These are phyloP conservation scores for Coemansia sp. DNA, from an alignment of 192 early-diverging fungal species.

Conservation along the genomic window DNA sequence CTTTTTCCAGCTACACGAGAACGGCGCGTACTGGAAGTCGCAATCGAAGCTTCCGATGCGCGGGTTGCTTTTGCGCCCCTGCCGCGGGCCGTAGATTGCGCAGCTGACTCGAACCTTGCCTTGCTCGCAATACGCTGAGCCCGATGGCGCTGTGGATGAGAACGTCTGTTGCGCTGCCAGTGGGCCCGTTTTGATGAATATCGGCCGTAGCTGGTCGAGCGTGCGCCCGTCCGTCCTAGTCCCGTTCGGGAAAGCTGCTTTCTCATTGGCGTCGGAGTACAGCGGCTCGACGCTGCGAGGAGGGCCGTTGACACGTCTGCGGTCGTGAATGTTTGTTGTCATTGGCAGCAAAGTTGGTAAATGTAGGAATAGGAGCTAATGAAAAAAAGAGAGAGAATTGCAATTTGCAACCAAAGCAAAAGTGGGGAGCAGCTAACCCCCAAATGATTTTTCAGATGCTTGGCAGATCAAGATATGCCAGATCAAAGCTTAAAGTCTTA, in stretches of 20 bases:
- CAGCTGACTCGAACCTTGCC: conserved; percentile 54
- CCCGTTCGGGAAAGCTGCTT: conserved; percentile 14
- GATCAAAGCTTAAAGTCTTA: conserved; percentile 4
- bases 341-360: conserved; percentile 13
- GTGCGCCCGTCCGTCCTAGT: conserved; percentile 31
- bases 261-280: conserved; percentile 10
- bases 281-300: conserved; percentile 53
- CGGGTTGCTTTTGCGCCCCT: conserved; percentile 43
- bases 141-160: conserved; percentile 39
- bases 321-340: conserved; percentile 39
- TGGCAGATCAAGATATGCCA: not conserved
- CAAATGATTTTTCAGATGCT: not conserved
- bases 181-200: conserved; percentile 47
- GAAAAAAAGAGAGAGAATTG: not conserved
- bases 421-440: not conserved
- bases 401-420: not conserved
- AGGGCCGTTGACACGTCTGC: conserved; percentile 50
- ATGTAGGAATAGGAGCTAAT: not conserved
- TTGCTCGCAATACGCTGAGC: conserved; percentile 56
- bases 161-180: conserved; percentile 21
- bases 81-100: conserved; percentile 53
- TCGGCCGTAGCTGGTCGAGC: conserved; percentile 43
- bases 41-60: conserved; percentile 48
- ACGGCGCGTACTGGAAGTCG: conserved; percentile 55
- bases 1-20: conserved; percentile 49